Evolutionary conservation across 78 protist species (phyloP), one percentile per base, ranked within the genome.

Genomic region (Cyanophora paradoxa): DNA sequence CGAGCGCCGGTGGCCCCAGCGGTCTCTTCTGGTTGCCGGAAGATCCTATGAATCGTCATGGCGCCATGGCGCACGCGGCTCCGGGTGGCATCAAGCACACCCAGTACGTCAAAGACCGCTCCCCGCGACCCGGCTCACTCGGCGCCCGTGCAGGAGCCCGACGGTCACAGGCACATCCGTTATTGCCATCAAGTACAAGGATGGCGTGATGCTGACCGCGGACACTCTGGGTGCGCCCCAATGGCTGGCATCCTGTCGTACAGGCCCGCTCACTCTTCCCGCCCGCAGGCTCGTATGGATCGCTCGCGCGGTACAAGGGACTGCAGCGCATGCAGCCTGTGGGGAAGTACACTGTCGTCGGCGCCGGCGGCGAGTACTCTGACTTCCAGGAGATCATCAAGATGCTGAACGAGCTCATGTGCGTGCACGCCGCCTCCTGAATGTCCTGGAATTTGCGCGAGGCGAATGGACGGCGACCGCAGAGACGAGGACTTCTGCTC

Each of bases 191-290:
- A 76, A 76, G 68, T 76, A 44, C 66, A 66, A 54, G 66, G 81
- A 40, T 24, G 81, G 81, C 16, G 81, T 76, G 33, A 57, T 76
- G 62, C 58, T 76, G 20, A 73, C 73, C 30, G 24, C 70, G 1
- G 81, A 76, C 46, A 76, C 81, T 11, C 65, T 76, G 16, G 81
- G 77, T 72, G 31, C 39, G 58, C n/a, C 19, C 16, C 58, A 31
- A 7, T 0, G 1, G 58, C n/a, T 19, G 37, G 14, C 52, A 13
- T 14, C 11, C 37, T 7, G 34, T 20, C 37, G 52, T 10, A 31
- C 24, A 5, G 28, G n/a, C 24, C n/a, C 24, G n/a, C 46, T 14
- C 30, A 16, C 30, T 63, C 17, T 3, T 3, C 17, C n/a, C 24
- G 14, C 17, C 13, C n/a, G 24, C 65, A 72, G 78, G 41, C 6